phyloP scores from a whole-genome alignment of 2,329 filamentous ascomycete genomes.

The Aspergillus arachidicola region DNA sequence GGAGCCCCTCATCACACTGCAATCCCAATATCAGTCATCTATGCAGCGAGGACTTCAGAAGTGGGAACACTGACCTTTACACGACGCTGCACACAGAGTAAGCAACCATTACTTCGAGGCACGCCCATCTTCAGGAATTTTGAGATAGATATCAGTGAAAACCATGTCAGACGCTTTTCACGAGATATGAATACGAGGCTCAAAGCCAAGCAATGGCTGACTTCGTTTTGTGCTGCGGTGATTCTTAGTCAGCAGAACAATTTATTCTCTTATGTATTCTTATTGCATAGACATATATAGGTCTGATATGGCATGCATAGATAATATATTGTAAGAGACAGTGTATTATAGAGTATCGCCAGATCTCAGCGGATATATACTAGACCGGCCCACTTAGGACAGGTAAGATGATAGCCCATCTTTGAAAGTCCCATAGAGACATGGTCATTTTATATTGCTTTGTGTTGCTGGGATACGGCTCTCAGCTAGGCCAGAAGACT shows the following conservation, averaged over 20 bases:
- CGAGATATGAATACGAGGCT: conserved; percentile 1
- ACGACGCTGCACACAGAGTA: conserved; percentile 30
- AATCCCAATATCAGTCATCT: conserved; percentile 3
- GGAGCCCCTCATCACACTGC: conserved; percentile 38
- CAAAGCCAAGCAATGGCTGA: neutral
- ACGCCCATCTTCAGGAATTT: conserved; percentile 20
- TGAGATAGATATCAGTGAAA: too few relatives aligned
- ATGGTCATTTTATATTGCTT: too few relatives aligned
- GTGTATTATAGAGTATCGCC: too few relatives aligned
- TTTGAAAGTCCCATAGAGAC: too few relatives aligned
- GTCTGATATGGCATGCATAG: too few relatives aligned
- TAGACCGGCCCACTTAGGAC: too few relatives aligned
- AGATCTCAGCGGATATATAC: too few relatives aligned
- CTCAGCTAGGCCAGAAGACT: too few relatives aligned
- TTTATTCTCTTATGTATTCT: neutral
- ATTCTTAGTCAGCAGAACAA: neutral
- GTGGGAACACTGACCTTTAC: conserved; percentile 25
- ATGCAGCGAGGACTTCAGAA: neutral
- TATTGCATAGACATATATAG: neutral
- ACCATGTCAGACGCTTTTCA: neutral
- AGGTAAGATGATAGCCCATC: too few relatives aligned
- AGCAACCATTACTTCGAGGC: conserved; percentile 30
- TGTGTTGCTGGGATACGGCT: too few relatives aligned
- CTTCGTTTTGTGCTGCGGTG: neutral
- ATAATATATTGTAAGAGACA: too few relatives aligned